Evolutionary conservation across 73 alveolate genomes (phyloP).

Genomic region (Tetrahymena malaccensis): DNA sequence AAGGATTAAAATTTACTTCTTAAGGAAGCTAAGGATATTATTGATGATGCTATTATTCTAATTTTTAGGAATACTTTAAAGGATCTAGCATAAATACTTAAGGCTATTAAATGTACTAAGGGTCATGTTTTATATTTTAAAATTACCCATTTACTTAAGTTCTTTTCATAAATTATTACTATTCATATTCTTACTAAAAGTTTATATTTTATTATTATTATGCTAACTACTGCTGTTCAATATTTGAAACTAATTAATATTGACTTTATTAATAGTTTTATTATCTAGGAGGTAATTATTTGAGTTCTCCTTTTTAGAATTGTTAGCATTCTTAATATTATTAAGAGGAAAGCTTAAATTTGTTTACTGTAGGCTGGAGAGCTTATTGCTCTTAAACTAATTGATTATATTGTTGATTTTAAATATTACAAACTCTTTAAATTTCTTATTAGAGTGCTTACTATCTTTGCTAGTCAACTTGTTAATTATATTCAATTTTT

Average conservation of each 20-base stretch:
- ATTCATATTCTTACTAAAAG: no score
- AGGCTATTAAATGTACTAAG: background rate
- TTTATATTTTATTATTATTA: no score
- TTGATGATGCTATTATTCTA: background rate
- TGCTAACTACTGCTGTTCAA: background rate
- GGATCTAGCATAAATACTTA: background rate
- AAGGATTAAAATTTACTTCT: background rate
- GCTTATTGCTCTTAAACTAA: background rate
- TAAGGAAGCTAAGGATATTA: background rate
- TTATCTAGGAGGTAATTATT: background rate
- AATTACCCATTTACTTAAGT: background rate
- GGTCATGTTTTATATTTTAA: background rate
- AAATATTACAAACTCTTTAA: background rate
- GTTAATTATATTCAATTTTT: background rate
- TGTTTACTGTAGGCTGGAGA: background rate
- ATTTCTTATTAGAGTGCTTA: background rate
- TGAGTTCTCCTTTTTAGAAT: background rate
- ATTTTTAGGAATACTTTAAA: no score
- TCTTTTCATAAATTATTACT: no score
- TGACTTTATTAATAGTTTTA: background rate
- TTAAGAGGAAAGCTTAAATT: background rate
- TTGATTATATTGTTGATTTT: background rate
- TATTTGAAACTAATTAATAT: background rate
- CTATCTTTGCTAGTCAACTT: background rate
- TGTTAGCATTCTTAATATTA: background rate